phyloP scores from a whole-genome alignment of 495 filamentous ascomycete species.

The Parathielavia hyrcaniae region DNA sequence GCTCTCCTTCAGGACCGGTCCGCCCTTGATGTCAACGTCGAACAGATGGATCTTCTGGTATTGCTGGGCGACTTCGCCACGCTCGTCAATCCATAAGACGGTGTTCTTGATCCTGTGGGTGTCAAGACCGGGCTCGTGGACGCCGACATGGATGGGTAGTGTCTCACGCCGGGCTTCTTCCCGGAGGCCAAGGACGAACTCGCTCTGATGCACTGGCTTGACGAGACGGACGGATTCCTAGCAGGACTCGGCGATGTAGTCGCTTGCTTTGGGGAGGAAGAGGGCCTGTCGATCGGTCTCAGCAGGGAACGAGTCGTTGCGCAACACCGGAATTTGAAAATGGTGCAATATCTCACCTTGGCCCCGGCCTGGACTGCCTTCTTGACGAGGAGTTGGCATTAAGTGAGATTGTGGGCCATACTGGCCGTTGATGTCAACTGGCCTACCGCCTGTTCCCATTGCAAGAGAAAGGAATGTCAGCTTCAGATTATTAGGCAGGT shows the following conservation, averaged over 20 bases:
- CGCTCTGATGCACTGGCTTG: constrained; percentile 43
- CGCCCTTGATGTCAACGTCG: constrained; percentile 34
- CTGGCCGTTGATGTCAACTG: constrained; percentile 79
- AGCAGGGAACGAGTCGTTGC: too few relatives aligned
- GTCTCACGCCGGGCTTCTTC: constrained; percentile 52
- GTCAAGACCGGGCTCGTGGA: constrained; percentile 48
- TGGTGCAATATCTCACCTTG: constrained; percentile 47
- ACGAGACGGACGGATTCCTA: constrained; percentile 63
- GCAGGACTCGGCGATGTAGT: constrained; percentile 70
- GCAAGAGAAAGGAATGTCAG: neutral
- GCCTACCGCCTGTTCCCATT: constrained; percentile 60
- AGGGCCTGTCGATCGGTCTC: constrained; percentile 50
- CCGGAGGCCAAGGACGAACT: constrained; percentile 69
- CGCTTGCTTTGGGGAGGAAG: constrained; percentile 87
- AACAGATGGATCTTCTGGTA: constrained; percentile 57
- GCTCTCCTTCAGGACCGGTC: constrained; percentile 30
- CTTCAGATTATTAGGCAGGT: neutral
- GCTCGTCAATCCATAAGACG: constrained; percentile 41
- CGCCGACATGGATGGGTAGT: constrained; percentile 78
- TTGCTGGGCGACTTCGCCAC: constrained; percentile 32
- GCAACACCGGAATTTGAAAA: too few relatives aligned
- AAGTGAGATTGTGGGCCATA: constrained; percentile 69
- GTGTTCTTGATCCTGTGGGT: constrained; percentile 41
- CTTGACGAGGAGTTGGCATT: constrained; percentile 63
- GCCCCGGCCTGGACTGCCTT: constrained; percentile 71